Evolutionary conservation across 257 asterid species (phyloP).

Genomic region (Fraxinus americana): DNA sequence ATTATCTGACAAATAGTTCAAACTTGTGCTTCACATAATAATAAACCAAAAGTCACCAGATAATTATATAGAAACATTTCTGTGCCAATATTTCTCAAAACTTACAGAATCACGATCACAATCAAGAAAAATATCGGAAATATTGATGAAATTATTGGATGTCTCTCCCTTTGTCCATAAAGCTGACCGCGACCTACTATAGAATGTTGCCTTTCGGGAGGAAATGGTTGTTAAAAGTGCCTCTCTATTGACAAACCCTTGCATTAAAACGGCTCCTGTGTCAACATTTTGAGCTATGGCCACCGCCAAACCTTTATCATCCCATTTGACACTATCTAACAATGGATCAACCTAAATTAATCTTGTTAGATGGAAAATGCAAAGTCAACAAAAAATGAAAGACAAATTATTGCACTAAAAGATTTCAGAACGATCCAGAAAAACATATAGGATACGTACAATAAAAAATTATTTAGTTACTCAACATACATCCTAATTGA

Average conservation of each 20-base stretch:
- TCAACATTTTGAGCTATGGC: slow-evolving; percentile 95
- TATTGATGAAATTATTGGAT: slow-evolving; percentile 82
- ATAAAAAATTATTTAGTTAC: background rate
- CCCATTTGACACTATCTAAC: slow-evolving; percentile 89
- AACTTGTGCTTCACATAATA: slow-evolving; percentile 4
- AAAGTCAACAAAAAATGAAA: background rate
- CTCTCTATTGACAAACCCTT: slow-evolving; percentile 81
- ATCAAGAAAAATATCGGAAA: slow-evolving; percentile 70
- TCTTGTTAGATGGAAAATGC: slow-evolving; percentile 33
- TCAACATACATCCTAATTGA: background rate
- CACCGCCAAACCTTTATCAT: slow-evolving; percentile 88
- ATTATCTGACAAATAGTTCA: slow-evolving; percentile 49
- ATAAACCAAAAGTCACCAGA: background rate
- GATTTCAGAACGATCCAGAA: background rate
- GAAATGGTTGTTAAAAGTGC: slow-evolving; percentile 71
- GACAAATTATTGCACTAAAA: background rate
- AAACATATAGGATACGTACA: background rate
- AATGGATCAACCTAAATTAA: slow-evolving; percentile 65
- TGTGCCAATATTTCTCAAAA: background rate
- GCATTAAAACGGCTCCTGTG: slow-evolving; percentile 87
- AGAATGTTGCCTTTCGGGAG: slow-evolving; percentile 82
- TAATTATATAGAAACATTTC: background rate
- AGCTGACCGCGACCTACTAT: slow-evolving; percentile 79
- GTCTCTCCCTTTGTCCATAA: slow-evolving; percentile 97
- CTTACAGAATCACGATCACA: slow-evolving; percentile 95